Evolutionary conservation across 2,329 filamentous ascomycete genomes (phyloP), one percentile per base, ranked within the genome.

Genomic region (Clarireedia sp.): DNA sequence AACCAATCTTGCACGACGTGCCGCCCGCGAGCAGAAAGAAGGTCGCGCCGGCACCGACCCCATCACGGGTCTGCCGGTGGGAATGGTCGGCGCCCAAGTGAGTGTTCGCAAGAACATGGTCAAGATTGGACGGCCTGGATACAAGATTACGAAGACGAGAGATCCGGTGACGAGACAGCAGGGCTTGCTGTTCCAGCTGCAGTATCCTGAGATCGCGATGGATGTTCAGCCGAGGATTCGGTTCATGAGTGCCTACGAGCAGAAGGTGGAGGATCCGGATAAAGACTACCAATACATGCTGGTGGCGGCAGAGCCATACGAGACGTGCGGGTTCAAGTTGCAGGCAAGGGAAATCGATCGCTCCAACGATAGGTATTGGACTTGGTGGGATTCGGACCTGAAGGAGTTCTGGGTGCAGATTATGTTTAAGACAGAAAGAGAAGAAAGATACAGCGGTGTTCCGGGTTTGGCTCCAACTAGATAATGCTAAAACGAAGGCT

Each of bases 391-490:
- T 73, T 85, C 87, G 58, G 94, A 99, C 71, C 84, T 86, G 60
- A 96, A 95, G 78, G 92, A 97, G 75, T 99, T 95, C 69, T 97
- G 90, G 89, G 82, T 96, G 41, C 94, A 97, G 77, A 81, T 99
- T 62, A 88, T 97, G 78, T 99, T 97, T 75, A 94, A 96, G 81
- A 97, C 94, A 40, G 94, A 99, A 77, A 83, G 94, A 61, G 94
- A 97, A 74, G 92, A 96, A 78, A 79, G 90, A 58, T 97, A 85
- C 61, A 83, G 82, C 49, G 81, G 81, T 17, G 82, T 83, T 53
- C 82, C 82, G 0, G 82, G 82, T 12, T 67, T 85, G 64, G 77
- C 77, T 24, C 64, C 67, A 37, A 48, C 54, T 59, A 45, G 66
- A 57, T 66, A 26, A 26, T 26, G 24, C 24, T 26, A 52, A 64